Conservation (phyloP, 495 filamentous ascomycete species). For the Lasiosphaeria hispida region DNA sequence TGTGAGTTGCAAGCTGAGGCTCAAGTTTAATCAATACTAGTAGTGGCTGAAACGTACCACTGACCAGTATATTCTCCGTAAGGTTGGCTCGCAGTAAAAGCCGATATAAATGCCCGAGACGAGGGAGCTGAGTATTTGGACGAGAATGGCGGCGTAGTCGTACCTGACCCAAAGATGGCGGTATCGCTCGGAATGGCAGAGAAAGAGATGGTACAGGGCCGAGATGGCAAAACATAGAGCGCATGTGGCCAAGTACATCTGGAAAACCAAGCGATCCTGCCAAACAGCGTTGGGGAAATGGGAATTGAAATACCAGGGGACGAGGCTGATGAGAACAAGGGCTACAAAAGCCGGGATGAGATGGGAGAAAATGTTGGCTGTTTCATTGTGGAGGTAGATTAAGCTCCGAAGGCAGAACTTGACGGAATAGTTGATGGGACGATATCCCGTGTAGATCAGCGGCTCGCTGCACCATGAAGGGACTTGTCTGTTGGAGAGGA, state of each 20-base stretch:
- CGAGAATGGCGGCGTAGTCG: constrained; percentile 50
- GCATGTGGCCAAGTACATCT: constrained; percentile 39
- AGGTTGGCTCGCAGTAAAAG: constrained; percentile 46
- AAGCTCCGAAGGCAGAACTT: constrained; percentile 60
- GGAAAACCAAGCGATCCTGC: constrained; percentile 41
- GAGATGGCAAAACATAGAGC: constrained; percentile 42
- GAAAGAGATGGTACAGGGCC: constrained; percentile 47
- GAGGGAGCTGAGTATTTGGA: constrained; percentile 47
- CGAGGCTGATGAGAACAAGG: constrained; percentile 23
- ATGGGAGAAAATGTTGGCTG: constrained; percentile 46
- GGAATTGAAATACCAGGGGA: constrained; percentile 30
- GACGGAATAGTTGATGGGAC: constrained; percentile 65
- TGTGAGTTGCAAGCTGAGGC: not conserved
- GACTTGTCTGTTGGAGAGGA: constrained; percentile 48
- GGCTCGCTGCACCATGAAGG: constrained; percentile 71
- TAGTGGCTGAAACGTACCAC: constrained; percentile 57
- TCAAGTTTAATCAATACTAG: not conserved
- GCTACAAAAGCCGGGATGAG: constrained; percentile 36
- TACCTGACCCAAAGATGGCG: constrained; percentile 42
- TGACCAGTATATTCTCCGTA: constrained; percentile 64
- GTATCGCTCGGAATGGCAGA: constrained; percentile 45
- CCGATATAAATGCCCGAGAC: constrained; percentile 50
- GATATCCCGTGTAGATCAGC: constrained; percentile 70
- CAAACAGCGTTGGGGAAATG: constrained; percentile 30
- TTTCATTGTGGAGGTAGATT: constrained; percentile 50